A percentile compares a stretch with the other conserved stretches of the same genome.
phyloP scores from a whole-genome alignment of 2,329 filamentous ascomycete genomes.

The Fusarium palustre region DNA sequence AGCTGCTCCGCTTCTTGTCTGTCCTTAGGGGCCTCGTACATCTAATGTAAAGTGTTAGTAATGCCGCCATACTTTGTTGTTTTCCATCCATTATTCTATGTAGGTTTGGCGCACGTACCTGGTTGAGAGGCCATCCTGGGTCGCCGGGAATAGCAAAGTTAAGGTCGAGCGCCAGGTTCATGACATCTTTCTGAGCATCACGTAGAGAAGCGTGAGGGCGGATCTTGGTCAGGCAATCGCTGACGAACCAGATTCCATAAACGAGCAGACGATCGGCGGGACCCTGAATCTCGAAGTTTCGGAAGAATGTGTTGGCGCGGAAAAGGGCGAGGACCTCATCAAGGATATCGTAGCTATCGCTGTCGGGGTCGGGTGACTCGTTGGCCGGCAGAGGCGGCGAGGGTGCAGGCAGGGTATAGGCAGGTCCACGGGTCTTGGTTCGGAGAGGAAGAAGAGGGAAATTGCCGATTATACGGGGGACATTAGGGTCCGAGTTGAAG shows the following conservation, averaged over 20 bases:
- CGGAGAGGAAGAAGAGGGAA: constrained; percentile 94
- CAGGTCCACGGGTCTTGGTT: constrained; percentile 94
- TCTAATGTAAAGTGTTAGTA: constrained; percentile 57
- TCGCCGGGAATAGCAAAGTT: constrained; percentile 97
- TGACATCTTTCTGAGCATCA: constrained; percentile 77
- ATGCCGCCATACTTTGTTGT: neutral
- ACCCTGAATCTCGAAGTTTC: constrained; percentile 99
- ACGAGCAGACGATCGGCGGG: constrained; percentile 93
- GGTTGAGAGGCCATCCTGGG: constrained; percentile 91
- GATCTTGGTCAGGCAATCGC: constrained; percentile 89
- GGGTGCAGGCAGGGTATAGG: constrained; percentile 80
- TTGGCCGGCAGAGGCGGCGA: constrained; percentile 67
- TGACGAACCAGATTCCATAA: constrained; percentile 96
- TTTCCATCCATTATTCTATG: constrained; percentile 7
- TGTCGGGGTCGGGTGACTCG: constrained; percentile 81
- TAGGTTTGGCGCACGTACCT: constrained; percentile 61
- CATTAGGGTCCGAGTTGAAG: constrained; percentile 85
- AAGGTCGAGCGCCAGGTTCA: constrained; percentile 88
- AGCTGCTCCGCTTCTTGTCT: constrained; percentile 90
- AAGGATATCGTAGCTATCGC: constrained; percentile 94
- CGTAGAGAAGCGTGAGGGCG: constrained; percentile 75
- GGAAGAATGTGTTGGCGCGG: constrained; percentile 98
- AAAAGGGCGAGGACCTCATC: constrained; percentile 94
- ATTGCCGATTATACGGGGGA: constrained; percentile 78
- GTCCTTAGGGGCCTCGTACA: constrained; percentile 89